Evolutionary conservation across 2,329 filamentous ascomycete species (phyloP).

Genomic region (Microcyclosporella mali): DNA sequence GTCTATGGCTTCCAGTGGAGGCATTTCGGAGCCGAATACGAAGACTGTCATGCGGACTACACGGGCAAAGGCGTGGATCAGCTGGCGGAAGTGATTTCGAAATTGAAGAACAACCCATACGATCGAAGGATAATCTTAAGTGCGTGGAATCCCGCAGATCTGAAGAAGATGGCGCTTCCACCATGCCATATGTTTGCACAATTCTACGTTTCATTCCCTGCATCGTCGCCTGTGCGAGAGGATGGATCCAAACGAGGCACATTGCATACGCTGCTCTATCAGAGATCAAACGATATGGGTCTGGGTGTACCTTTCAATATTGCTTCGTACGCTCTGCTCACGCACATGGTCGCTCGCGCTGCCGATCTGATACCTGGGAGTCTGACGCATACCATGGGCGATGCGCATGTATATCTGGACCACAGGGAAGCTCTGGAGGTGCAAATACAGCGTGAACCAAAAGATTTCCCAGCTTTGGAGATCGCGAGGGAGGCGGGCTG

Average conservation of each 20-base stretch:
- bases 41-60: slow-evolving; percentile 74
- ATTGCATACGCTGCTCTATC: slow-evolving; percentile 84
- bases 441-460: slow-evolving; percentile 74
- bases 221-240: slow-evolving; percentile 20
- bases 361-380: slow-evolving; percentile 79
- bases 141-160: slow-evolving; percentile 88
- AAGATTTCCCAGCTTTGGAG: slow-evolving; percentile 70
- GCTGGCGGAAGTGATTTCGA: slow-evolving; percentile 80
- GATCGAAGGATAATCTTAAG: slow-evolving; percentile 84
- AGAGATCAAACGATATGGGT: slow-evolving; percentile 93
- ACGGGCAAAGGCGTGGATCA: slow-evolving; percentile 86
- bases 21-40: slow-evolving; percentile 90
- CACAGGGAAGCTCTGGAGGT: slow-evolving; percentile 80
- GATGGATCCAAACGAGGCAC: slow-evolving; percentile 52
- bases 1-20: slow-evolving; percentile 99
- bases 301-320: slow-evolving; percentile 98
- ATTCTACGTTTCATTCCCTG: slow-evolving; percentile 79
- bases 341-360: slow-evolving; percentile 88
- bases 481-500: slow-evolving; percentile 63
- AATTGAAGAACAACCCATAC: slow-evolving; percentile 75
- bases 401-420: slow-evolving; percentile 93
- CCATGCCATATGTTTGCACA: slow-evolving; percentile 98
- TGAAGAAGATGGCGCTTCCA: slow-evolving; percentile 82
- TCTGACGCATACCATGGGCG: slow-evolving; percentile 92
- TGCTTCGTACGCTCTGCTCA: slow-evolving; percentile 84